phyloP scores from a whole-genome alignment of 768 basidiomycete genomes.

The Podaxis sp. region DNA sequence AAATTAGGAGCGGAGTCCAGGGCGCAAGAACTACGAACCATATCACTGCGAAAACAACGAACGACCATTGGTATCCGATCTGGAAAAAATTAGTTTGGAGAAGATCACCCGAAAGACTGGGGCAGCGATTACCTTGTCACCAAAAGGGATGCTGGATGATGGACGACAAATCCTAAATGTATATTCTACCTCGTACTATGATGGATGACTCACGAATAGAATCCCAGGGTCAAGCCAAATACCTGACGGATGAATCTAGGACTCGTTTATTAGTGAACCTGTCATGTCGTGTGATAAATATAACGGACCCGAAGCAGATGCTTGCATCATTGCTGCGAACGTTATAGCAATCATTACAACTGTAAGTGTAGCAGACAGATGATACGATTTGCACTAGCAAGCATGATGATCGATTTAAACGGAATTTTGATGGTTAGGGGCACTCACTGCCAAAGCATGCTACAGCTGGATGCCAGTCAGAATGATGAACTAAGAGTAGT shows the following conservation, averaged over 20 bases:
- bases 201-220: conserved; percentile 33
- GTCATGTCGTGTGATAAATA: background rate
- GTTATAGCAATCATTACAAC: conserved; percentile 39
- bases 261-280: background rate
- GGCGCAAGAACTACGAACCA: conserved; percentile 25
- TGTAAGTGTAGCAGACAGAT: conserved; percentile 39
- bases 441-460: conserved; percentile 38
- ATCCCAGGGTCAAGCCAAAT: conserved; percentile 37
- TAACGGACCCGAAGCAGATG: conserved; percentile 36
- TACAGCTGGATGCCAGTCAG: conserved; percentile 23
- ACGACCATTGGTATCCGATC: conserved; percentile 39
- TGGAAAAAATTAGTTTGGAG: conserved; percentile 8
- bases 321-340: conserved; percentile 37
- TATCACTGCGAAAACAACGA: conserved; percentile 35
- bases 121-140: conserved; percentile 27
- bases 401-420: background rate
- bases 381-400: conserved; percentile 34
- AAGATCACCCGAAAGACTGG: background rate
- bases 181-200: background rate
- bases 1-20: conserved; percentile 2
- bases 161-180: background rate
- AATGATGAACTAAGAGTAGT: background rate
- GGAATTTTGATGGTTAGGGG: background rate
- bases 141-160: conserved; percentile 32
- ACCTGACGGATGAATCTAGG: conserved; percentile 35